phyloP scores from a whole-genome alignment of 2,329 filamentous ascomycete genomes.

The Trichoderma semiorbis region DNA sequence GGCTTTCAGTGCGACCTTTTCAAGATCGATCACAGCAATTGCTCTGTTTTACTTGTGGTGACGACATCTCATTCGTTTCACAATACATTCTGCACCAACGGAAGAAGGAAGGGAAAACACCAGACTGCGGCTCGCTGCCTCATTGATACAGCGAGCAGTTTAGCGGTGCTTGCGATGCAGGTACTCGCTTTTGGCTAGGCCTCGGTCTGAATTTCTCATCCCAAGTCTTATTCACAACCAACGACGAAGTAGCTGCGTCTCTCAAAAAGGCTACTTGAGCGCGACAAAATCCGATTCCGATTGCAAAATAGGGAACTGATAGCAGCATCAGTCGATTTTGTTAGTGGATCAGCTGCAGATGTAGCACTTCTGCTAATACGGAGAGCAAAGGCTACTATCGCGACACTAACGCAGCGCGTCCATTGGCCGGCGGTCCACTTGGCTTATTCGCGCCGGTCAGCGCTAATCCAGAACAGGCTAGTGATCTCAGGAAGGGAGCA shows the following conservation, averaged over 20 bases:
- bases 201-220: neutral
- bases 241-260: neutral
- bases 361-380: neutral
- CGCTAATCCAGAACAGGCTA: conserved; percentile 32
- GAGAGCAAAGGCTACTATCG: neutral
- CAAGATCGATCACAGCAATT: neutral
- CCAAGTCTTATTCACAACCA: neutral
- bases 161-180: neutral
- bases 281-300: neutral
- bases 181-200: neutral
- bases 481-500: conserved; percentile 19
- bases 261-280: neutral
- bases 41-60: neutral
- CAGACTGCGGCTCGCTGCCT: neutral
- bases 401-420: conserved; percentile 16
- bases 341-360: neutral
- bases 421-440: conserved; percentile 26
- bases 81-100: neutral
- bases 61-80: neutral
- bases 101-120: neutral
- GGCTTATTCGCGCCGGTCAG: conserved; percentile 20
- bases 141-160: neutral
- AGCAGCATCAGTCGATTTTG: neutral
- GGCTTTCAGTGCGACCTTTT: neutral
- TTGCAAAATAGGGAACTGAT: neutral